These are phyloP conservation scores for Pulveroboletus ridleyi DNA, from an alignment of 1,284 basidiomycete genomes.

Conservation along the genomic window DNA sequence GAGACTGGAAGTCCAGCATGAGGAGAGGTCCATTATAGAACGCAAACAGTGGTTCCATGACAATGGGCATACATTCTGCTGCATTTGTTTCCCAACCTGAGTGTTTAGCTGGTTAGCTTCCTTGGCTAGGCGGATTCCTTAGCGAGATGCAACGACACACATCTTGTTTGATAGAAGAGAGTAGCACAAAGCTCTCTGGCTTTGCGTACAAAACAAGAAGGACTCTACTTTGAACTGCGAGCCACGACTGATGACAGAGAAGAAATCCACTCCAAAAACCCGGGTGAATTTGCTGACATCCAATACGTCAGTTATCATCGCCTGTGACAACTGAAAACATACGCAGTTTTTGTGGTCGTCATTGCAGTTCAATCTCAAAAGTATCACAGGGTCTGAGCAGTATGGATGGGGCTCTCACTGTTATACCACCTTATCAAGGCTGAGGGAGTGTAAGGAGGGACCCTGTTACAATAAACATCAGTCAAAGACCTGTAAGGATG, in stretches of 20 bases:
- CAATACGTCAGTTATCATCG: constrained; percentile 1
- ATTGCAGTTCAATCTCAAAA: constrained; percentile 68
- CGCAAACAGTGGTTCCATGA: constrained; percentile 94
- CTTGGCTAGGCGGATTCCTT: background rate
- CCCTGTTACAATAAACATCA: constrained; percentile 46
- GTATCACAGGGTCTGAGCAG: constrained; percentile 65
- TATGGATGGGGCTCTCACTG: constrained; percentile 62
- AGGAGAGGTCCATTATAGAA: constrained; percentile 87
- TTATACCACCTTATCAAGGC: constrained; percentile 81
- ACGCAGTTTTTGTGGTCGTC: constrained; percentile 90
- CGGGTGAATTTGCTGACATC: constrained; percentile 88
- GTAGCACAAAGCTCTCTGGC: constrained; percentile 89
- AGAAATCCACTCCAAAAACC: constrained; percentile 97
- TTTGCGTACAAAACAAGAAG: constrained; percentile 98
- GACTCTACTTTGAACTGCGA: constrained; percentile 99
- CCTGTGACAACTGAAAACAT: constrained; percentile 35
- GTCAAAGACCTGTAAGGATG: background rate
- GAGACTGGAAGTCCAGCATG: constrained; percentile 89
- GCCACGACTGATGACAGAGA: constrained; percentile 92
- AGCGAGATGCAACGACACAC: constrained; percentile 50
- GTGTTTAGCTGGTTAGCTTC: background rate
- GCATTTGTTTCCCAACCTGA: constrained; percentile 97
- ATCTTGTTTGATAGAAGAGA: constrained; percentile 87
- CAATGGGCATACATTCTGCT: constrained; percentile 92
- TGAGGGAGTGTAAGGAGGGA: constrained; percentile 76